phyloP scores from a whole-genome alignment of 2,329 filamentous ascomycete species.

The Aspergillus fumigatus region DNA sequence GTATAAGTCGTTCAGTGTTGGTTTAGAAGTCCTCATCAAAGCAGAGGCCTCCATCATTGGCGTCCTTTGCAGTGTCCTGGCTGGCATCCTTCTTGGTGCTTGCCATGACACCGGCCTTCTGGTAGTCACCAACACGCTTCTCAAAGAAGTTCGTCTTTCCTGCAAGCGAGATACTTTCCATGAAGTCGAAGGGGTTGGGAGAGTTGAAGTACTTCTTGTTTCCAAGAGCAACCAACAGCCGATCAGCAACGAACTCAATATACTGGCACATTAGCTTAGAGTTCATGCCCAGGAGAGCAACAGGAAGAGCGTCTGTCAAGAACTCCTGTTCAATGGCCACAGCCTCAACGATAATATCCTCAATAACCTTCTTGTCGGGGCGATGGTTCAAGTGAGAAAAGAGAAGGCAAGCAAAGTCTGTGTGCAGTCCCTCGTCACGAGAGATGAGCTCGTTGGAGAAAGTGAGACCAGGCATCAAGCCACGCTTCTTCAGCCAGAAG shows the following conservation, averaged over 20 bases:
- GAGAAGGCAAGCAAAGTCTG: constrained; percentile 94
- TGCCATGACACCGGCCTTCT: constrained; percentile 98
- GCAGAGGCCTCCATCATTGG: constrained; percentile 66
- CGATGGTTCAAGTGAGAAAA: constrained; percentile 97
- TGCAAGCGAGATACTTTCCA: constrained; percentile 98
- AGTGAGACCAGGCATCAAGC: constrained; percentile 94
- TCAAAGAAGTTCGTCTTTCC: constrained; percentile 99
- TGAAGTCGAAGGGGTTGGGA: constrained; percentile 98
- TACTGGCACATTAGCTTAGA: constrained; percentile 97
- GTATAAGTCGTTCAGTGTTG: constrained; percentile 17
- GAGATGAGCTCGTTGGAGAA: constrained; percentile 99
- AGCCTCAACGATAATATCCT: constrained; percentile 89
- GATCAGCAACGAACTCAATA: constrained; percentile 98
- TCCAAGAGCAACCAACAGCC: constrained; percentile 85
- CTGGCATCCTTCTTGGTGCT: constrained; percentile 69
- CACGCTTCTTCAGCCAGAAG: constrained; percentile 99
- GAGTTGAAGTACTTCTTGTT: constrained; percentile 92
- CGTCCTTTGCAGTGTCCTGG: constrained; percentile 43
- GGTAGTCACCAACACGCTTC: constrained; percentile 99
- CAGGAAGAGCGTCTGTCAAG: constrained; percentile 89
- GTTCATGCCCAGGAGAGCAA: constrained; percentile 96
- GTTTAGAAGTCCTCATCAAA: constrained; percentile 96
- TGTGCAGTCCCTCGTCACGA: constrained; percentile 98
- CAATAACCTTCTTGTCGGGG: constrained; percentile 72
- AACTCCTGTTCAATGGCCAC: constrained; percentile 97